Percentiles rank a stretch among this genome's conserved stretches.
Evolutionary conservation across 208 protist genomes (phyloP).

Genomic region (Trypanosoma rangeli): DNA sequence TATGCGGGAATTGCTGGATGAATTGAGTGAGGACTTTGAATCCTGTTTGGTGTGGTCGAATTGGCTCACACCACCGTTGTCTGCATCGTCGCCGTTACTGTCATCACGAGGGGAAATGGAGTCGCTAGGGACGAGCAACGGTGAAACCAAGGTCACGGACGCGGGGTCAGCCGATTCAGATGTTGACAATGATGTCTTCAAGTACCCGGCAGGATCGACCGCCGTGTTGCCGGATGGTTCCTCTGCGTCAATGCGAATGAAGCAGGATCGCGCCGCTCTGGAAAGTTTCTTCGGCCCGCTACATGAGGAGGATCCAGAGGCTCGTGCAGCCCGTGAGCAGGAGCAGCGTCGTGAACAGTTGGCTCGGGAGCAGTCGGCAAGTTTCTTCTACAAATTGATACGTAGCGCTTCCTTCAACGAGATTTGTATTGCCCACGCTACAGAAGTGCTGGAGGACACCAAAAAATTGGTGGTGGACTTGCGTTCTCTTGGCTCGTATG

Average conservation of each 20-base stretch:
- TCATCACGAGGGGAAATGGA: slow-evolving; percentile 13
- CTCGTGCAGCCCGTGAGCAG: slow-evolving; percentile 36
- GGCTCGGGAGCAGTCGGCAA: slow-evolving; percentile 46
- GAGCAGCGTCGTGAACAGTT: slow-evolving; percentile 39
- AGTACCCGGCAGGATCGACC: slow-evolving; percentile 46
- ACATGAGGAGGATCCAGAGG: slow-evolving; percentile 8
- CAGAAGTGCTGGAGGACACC: slow-evolving; percentile 33
- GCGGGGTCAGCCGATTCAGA: background rate
- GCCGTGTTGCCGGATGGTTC: slow-evolving; percentile 16
- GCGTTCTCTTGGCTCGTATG: slow-evolving; percentile 47
- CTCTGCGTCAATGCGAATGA: background rate
- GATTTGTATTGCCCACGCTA: slow-evolving; percentile 57
- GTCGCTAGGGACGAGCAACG: background rate
- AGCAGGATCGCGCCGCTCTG: background rate
- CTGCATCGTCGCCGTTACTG: background rate
- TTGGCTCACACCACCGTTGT: slow-evolving; percentile 29
- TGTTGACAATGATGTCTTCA: slow-evolving; percentile 40
- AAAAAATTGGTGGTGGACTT: slow-evolving; percentile 39
- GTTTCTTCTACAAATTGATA: slow-evolving; percentile 62
- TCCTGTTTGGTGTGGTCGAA: slow-evolving; percentile 37
- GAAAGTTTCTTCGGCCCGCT: slow-evolving; percentile 25
- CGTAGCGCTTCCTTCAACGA: slow-evolving; percentile 67
- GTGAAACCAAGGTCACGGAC: background rate
- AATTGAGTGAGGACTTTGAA: slow-evolving; percentile 48
- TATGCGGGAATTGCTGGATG: slow-evolving; percentile 38